phyloP scores from a whole-genome alignment of 2,329 filamentous ascomycete species.

The Sporothrix phasma region DNA sequence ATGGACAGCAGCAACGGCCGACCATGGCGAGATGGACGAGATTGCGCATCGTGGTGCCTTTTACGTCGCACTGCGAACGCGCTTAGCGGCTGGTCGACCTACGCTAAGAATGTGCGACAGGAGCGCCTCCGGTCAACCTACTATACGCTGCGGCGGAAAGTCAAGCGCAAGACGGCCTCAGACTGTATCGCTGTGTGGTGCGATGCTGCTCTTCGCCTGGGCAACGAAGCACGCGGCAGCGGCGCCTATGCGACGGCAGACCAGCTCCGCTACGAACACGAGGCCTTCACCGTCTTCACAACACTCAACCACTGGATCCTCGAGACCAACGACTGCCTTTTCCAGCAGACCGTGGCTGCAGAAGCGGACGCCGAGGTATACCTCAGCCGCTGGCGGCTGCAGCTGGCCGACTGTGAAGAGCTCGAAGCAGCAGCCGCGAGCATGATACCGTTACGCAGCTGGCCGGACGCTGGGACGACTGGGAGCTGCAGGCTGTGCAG shows the following conservation, averaged over 20 bases:
- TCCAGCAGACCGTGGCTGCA: slow-evolving; percentile 15
- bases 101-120: slow-evolving; percentile 14
- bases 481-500: slow-evolving; percentile 22
- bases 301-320: slow-evolving; percentile 20
- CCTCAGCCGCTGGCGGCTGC: slow-evolving; percentile 17
- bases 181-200: slow-evolving; percentile 16
- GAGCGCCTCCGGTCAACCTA: slow-evolving; percentile 18
- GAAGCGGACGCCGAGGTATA: slow-evolving; percentile 18
- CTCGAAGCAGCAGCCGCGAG: slow-evolving; percentile 15
- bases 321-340: slow-evolving; percentile 20
- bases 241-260: slow-evolving; percentile 9
- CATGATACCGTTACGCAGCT: slow-evolving; percentile 13
- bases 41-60: slow-evolving; percentile 19
- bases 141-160: slow-evolving; percentile 13
- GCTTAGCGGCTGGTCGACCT: slow-evolving; percentile 16
- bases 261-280: slow-evolving; percentile 11
- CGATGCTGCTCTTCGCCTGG: neutral
- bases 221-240: neutral
- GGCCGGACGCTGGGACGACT: slow-evolving; percentile 16
- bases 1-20: slow-evolving; percentile 2
- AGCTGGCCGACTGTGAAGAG: slow-evolving; percentile 1
- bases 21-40: slow-evolving; percentile 8
- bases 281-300: slow-evolving; percentile 5
- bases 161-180: slow-evolving; percentile 17
- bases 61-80: slow-evolving; percentile 18